Evolutionary conservation across 352 stramenopile genomes (phyloP), one percentile per base, ranked within the genome.

Genomic region (Globisporangium recalcitrans): DNA sequence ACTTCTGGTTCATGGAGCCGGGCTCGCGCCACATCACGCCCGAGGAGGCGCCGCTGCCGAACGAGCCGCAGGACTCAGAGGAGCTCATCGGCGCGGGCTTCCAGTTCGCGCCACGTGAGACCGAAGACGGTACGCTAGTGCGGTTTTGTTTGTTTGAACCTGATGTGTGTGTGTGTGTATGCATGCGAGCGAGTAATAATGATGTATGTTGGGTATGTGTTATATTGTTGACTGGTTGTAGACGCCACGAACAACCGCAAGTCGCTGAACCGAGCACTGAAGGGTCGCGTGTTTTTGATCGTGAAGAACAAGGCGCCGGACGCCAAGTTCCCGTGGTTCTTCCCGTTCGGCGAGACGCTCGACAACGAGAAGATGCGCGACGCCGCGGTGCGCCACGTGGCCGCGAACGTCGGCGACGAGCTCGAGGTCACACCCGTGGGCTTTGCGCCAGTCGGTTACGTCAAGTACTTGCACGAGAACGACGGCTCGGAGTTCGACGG

Each of bases 1-100:
- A 87, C 49, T 94, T 94, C 58, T 94, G 85, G 85, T 91, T 90
- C 71, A 87, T 88, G 73, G 85, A 94, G 62, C 80, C 85, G 1
- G 85, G 85, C 3, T 66, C 79, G 32, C 77, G 65, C 53, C 78
- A 94, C 64, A 85, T 91, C 56, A 81, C 74, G 62, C 82, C 85
- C 2, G 85, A 94, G 57, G 85, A 94, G 60, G 82, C 80, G 5
- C 80, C 81, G 58, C 73, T 71, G 69, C 80, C 82, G 13, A 81
- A 85, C 40, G 82, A 73, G 29, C 63, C 73, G 51, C 71, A 87
- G 8, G 75, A 91, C 58, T 72, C 78, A 1, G 82, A 92, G 47
- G 81, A 91, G 48, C 69, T 88, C 44, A 70, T 92, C 13, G 85
- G 85, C 46, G 82, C 81, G 4, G 82, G 82, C 56, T 92, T 94